These are phyloP conservation scores for Fraxinus albicans DNA, from an alignment of 305 asterid species.

Conservation along the genomic window DNA sequence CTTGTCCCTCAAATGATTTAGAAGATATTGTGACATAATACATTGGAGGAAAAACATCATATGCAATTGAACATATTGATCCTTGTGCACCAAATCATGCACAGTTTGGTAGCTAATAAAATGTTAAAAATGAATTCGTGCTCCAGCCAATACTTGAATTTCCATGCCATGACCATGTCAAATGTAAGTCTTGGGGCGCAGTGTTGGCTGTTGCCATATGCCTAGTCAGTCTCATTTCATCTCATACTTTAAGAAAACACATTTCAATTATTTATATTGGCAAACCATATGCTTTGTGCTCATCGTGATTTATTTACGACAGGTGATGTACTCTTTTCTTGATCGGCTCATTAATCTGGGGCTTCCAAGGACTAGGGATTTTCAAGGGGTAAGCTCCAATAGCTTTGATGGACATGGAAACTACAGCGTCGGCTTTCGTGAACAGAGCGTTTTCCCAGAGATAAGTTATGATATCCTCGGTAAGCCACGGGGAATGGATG, in stretches of 20 bases:
- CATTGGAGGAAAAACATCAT: not conserved
- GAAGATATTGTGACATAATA: not conserved
- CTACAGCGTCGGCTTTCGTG: slow-evolving; percentile 77
- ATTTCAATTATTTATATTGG: not conserved
- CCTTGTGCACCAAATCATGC: not conserved
- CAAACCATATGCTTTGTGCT: not conserved
- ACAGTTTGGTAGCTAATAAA: not conserved
- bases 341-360: slow-evolving; percentile 91
- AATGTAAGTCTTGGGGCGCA: not conserved
- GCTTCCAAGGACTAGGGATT: slow-evolving; percentile 89
- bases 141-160: not conserved
- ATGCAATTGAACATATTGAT: not conserved
- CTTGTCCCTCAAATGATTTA: not conserved
- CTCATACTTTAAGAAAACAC: not conserved
- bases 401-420: slow-evolving; percentile 95
- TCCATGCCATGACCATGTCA: not conserved
- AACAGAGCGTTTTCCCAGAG: slow-evolving; percentile 92
- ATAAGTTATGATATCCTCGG: slow-evolving; percentile 63
- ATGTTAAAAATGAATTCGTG: not conserved
- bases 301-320: slow-evolving; percentile 28
- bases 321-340: slow-evolving; percentile 88
- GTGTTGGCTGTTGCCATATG: not conserved
- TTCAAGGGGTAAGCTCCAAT: slow-evolving; percentile 83
- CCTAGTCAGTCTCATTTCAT: not conserved
- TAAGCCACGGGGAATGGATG: slow-evolving; percentile 95